Conservation (phyloP, 345 rosid species). For the Carallia pectinifolia region DNA sequence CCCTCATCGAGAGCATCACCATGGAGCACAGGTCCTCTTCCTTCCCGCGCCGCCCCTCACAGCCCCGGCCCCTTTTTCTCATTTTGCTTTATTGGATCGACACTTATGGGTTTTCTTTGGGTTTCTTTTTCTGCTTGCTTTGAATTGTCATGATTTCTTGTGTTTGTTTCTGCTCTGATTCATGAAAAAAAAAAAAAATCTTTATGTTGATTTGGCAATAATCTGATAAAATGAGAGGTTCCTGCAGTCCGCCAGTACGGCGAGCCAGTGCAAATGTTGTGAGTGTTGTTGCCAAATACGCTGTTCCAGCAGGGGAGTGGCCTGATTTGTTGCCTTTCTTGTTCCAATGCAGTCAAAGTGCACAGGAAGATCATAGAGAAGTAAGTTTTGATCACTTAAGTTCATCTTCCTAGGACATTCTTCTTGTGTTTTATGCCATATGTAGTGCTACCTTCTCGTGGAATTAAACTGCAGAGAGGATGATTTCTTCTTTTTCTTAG, state of each 20-base stretch:
- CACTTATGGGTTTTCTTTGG: too few species aligned
- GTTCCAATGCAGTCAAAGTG: constrained; percentile 95
- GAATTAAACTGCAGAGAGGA: background rate
- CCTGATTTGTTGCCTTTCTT: constrained; percentile 82
- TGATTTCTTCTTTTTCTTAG: too few species aligned
- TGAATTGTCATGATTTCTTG: too few species aligned
- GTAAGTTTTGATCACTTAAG: constrained; percentile 34
- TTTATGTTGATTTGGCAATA: background rate
- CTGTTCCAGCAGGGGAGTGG: constrained; percentile 98
- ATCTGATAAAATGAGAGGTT: constrained; percentile 2
- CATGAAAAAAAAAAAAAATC: too few species aligned
- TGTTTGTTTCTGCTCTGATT: too few species aligned
- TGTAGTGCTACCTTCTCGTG: background rate
- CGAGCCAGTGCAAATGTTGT: constrained; percentile 99
- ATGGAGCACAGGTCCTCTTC: constrained; percentile 70
- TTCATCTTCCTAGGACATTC: background rate
- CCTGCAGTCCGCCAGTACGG: constrained; percentile 77
- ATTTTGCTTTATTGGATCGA: too few species aligned
- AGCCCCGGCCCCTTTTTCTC: too few species aligned
- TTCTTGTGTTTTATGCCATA: background rate
- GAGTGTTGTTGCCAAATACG: constrained; percentile 87
- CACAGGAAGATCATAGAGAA: constrained; percentile 96
- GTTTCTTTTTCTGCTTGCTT: too few species aligned
- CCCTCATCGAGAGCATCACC: constrained; percentile 91
- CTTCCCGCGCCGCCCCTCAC: background rate